phyloP scores from a whole-genome alignment of 371 early-diverging fungal species.

The Smittium culicis region DNA sequence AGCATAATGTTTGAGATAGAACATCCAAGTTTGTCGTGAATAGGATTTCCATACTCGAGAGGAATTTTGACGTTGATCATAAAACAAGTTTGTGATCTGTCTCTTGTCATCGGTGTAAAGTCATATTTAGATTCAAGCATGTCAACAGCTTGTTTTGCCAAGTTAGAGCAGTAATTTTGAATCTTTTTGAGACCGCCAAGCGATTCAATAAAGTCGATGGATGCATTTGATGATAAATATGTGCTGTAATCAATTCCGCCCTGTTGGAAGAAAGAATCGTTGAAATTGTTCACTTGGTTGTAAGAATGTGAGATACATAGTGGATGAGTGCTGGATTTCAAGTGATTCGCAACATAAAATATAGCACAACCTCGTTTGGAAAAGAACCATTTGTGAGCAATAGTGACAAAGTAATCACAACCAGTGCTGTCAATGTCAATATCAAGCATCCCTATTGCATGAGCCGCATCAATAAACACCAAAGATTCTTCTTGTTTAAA shows the following conservation, averaged over 20 bases:
- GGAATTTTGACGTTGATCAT: not conserved
- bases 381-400: conserved; percentile 3
- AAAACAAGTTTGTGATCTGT: not conserved
- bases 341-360: not conserved
- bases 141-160: not conserved
- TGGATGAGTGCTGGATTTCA: not conserved
- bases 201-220: not conserved
- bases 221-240: not conserved
- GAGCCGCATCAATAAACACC: conserved; percentile 3
- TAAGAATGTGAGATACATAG: not conserved
- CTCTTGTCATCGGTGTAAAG: not conserved
- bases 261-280: conserved; percentile 2
- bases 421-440: conserved; percentile 1
- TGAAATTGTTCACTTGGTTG: not conserved
- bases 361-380: conserved; percentile 2
- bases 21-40: not conserved
- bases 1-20: not conserved
- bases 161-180: not conserved
- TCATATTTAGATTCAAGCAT: conserved; percentile 4
- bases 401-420: not conserved
- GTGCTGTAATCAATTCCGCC: not conserved
- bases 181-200: not conserved
- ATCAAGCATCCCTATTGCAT: not conserved
- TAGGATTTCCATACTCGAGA: conserved; percentile 4
- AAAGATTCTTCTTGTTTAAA: too few relatives aligned